These are phyloP conservation scores for Proliferodiscus dingleyae DNA, from an alignment of 2,329 filamentous ascomycete species.

Conservation along the genomic window DNA sequence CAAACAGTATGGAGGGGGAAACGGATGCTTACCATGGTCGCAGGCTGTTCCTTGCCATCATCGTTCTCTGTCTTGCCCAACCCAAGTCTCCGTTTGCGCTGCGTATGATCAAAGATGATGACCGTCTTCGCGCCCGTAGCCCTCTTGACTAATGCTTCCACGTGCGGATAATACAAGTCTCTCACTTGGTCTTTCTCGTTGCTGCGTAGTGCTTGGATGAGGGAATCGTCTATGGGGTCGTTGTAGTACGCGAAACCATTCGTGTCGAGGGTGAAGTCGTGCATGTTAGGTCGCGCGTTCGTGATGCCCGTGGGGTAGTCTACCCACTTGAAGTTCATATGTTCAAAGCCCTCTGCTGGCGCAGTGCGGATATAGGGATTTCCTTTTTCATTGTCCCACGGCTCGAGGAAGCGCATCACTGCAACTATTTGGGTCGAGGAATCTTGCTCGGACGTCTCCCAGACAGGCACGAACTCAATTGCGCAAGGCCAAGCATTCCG, in stretches of 20 bases:
- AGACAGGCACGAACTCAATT: slow-evolving; percentile 7
- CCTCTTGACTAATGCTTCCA: slow-evolving; percentile 4
- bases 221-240: background rate
- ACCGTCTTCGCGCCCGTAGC: background rate
- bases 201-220: background rate
- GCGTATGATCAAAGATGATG: slow-evolving; percentile 9
- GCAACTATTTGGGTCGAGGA: too few relatives aligned
- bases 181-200: background rate
- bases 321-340: slow-evolving; percentile 6
- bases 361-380: slow-evolving; percentile 5
- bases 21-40: slow-evolving; percentile 6
- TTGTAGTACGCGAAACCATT: slow-evolving; percentile 4
- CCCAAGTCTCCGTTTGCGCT: background rate
- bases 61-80: slow-evolving; percentile 2
- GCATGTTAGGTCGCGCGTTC: background rate
- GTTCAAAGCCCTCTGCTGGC: slow-evolving; percentile 5
- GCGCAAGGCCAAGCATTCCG: slow-evolving; percentile 10
- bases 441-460: too few relatives aligned
- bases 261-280: slow-evolving; percentile 6
- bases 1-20: too few relatives aligned
- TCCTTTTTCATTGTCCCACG: background rate
- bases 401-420: slow-evolving; percentile 11
- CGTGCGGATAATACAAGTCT: slow-evolving; percentile 5
- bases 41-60: slow-evolving; percentile 8
- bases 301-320: background rate